phyloP scores from a whole-genome alignment of 441 rosid species.

The Arabidopsis hybrid region DNA sequence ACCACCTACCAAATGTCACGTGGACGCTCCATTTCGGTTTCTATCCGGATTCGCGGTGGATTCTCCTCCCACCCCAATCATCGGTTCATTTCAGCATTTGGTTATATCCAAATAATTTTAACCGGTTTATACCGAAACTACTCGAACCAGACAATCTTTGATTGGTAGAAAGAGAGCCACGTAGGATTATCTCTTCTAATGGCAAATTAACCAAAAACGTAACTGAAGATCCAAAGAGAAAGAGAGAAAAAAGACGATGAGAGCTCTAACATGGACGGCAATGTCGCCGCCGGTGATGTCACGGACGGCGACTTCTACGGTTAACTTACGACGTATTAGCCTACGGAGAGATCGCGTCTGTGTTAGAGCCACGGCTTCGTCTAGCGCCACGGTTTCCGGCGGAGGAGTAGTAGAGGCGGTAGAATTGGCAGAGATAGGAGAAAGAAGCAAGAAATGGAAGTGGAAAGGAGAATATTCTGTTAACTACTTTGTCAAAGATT shows the following conservation, averaged over 20 bases:
- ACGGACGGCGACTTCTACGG: not conserved
- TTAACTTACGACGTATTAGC: not conserved
- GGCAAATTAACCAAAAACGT: slow-evolving; percentile 11
- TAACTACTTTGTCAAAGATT: slow-evolving; percentile 60
- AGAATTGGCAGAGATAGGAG: slow-evolving; percentile 56
- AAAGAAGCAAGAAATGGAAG: slow-evolving; percentile 61
- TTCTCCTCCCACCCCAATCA: not conserved
- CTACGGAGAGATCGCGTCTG: slow-evolving; percentile 21
- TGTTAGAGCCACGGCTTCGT: slow-evolving; percentile 36
- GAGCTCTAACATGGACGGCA: slow-evolving; percentile 45
- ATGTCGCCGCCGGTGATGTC: slow-evolving; percentile 21
- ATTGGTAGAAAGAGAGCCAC: slow-evolving; percentile 28
- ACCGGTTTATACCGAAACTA: slow-evolving; percentile 39
- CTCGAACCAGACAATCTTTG: not conserved
- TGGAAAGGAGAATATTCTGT: slow-evolving; percentile 81
- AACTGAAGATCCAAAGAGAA: slow-evolving; percentile 8
- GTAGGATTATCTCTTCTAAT: slow-evolving; percentile 23
- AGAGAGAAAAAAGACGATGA: slow-evolving; percentile 33
- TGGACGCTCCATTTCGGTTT: not conserved
- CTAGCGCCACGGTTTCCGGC: slow-evolving; percentile 31
- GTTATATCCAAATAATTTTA: not conserved
- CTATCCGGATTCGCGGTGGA: not conserved
- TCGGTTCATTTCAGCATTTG: not conserved
- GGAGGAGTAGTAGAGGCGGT: slow-evolving; percentile 46
- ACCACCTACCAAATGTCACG: not conserved